Conservation (phyloP, 768 basidiomycete species). For the Dacryopinax primogenitus region DNA sequence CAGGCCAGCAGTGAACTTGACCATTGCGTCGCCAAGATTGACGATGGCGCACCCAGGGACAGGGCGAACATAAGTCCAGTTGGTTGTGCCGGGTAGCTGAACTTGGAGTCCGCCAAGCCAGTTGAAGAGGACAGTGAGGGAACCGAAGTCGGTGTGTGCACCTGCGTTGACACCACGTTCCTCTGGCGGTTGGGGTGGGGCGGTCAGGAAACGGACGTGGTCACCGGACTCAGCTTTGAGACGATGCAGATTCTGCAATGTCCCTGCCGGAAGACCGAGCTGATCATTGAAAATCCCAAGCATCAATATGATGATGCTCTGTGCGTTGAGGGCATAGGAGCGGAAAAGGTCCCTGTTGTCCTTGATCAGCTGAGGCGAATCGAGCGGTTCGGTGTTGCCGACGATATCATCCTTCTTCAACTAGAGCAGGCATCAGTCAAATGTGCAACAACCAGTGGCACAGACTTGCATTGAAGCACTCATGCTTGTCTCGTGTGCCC, state of each 20-base stretch:
- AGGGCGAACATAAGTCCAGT: conserved; percentile 56
- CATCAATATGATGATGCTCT: not conserved
- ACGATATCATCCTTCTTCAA: conserved; percentile 3
- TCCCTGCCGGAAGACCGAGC: not conserved
- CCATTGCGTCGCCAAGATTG: conserved; percentile 50
- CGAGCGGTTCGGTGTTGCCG: conserved; percentile 6
- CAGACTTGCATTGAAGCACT: not conserved
- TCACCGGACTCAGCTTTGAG: not conserved
- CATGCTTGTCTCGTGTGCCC: not conserved
- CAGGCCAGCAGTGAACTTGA: conserved; percentile 51
- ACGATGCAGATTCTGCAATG: not conserved
- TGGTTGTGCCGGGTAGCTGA: conserved; percentile 43
- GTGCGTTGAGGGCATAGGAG: not conserved
- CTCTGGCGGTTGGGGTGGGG: not conserved
- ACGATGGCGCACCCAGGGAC: conserved; percentile 46
- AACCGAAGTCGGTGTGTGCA: conserved; percentile 4
- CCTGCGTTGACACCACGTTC: not conserved
- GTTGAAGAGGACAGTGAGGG: conserved; percentile 27
- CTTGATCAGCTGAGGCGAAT: not conserved
- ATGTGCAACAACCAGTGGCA: not conserved
- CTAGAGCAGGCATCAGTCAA: not conserved
- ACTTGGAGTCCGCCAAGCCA: conserved; percentile 59
- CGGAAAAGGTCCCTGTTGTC: conserved; percentile 6
- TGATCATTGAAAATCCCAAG: not conserved
- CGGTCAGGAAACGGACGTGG: conserved; percentile 7